Evolutionary conservation across 305 asterid species (phyloP), one percentile per base, ranked within the genome.

Genomic region (Plantago coronopus): DNA sequence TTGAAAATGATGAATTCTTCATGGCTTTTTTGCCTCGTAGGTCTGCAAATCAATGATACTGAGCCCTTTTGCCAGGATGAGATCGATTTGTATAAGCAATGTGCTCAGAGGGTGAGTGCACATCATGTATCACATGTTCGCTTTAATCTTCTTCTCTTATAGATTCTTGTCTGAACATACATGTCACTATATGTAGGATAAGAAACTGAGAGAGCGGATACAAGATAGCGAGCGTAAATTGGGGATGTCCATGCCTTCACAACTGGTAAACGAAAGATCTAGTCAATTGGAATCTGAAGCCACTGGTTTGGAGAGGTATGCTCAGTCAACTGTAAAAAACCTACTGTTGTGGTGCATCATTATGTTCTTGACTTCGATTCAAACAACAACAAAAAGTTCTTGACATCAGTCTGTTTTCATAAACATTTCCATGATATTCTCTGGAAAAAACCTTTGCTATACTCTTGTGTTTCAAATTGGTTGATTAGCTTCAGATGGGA

Each of bases 61-160:
- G 99, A 89, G 84, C 99, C 99, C 44, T 89, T 93, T 73, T 93
- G 97, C 75, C 99, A 93, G 77, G 99, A 93, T 18, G 99, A 93
- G 81, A 85, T 93, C 72, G 88, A 82, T 22, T 55, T 93, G n/a
- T 89, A 89, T 63, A 70, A 68, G 55, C 82, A 88, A 72, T 91
- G 97, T 80, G 89, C 88, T 19, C 91, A 86, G 81, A 81, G 98
- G 82, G 97, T 91, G 76, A 77, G 93, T 69, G 69, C 55, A 42
- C 59, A 48, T 48, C 1, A 17, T 60, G 38, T 55, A 47, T 47
- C 54, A 25, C 25, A n/a, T 59, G 47, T 62, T 34, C 11, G 8
- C 12, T 54, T 50, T 5, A 50, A 48, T 20, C 54, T 13, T 5
- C n/a, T 6, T 25, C 51, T 9, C 2, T 47, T 47, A 11, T 17